Base-by-base conservation (phyloP, 352 stramenopile genomes). In the Globisporangium mamillatum region DNA sequence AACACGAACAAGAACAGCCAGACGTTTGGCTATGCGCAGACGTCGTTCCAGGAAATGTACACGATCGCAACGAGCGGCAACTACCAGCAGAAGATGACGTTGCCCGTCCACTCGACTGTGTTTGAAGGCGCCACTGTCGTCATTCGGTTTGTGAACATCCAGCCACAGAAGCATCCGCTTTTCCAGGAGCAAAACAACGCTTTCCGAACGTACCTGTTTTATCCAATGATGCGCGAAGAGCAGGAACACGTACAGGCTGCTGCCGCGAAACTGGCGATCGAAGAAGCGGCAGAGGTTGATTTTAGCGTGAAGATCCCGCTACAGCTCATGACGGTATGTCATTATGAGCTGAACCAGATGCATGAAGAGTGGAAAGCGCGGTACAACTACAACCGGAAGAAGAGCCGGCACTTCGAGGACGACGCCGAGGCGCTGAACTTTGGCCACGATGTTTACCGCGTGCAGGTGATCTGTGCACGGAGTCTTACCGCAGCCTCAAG, bases 351-450 rank as follows among this genome's bases (percentile, higher is more conserved):
- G 25, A 66, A 78, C 58, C 79, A 91, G 54, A 91, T 91, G 78
- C 85, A 86, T 46, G 74, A 89, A 29, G 75, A 86, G 29, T 95
- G 88, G 88, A 85, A 81, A 8, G 65, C 77, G 59, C 81, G 85
- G 0, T 95, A 95, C 78, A 92, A 93, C 59, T 91, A 85, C 67
- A 88, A 80, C 58, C 87, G 87, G n/a, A 92, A 90, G 74, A 78
- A 82, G 52, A 84, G 78, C 46, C 76, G 86, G 14, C 89, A 89
- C 66, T 95, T 95, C 68, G 82, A 88, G 24, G 84, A 93, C 66
- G 88, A 92, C 41, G 75, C 76, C 1, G 88, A 95, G 48, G 88
- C 88, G n/a, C 72, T 95, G 10, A 77, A 76, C 48, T 93, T 91
- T 67, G 84, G 83, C 27, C 79, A 92, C 65, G 86, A 95, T 48